Percentiles rank a stretch among this genome's conserved stretches.
These are phyloP conservation scores for Mollisiaceae sp. DNA, from an alignment of 2,329 filamentous ascomycete species.

Conservation along the genomic window DNA sequence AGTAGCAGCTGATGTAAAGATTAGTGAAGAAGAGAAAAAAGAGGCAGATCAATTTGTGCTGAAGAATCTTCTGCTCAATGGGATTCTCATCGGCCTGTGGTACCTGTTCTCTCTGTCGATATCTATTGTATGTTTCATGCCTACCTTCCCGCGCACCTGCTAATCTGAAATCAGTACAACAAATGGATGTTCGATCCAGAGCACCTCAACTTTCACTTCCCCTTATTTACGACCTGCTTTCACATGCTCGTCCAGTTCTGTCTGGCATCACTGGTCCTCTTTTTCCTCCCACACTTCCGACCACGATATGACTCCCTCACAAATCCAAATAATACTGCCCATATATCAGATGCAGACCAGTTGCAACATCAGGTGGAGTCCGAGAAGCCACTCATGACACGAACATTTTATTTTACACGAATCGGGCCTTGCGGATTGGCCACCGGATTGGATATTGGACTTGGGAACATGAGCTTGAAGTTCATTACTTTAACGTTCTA, in stretches of 20 bases:
- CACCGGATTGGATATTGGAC: slow-evolving; percentile 92
- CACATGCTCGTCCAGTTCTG: slow-evolving; percentile 96
- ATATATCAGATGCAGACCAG: slow-evolving; percentile 38
- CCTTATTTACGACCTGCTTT: slow-evolving; percentile 90
- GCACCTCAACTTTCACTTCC: slow-evolving; percentile 88
- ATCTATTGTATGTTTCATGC: slow-evolving; percentile 70
- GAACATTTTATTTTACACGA: slow-evolving; percentile 88
- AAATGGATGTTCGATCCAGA: slow-evolving; percentile 98
- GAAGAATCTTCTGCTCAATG: slow-evolving; percentile 73
- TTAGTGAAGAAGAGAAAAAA: slow-evolving; percentile 74
- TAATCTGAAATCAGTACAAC: slow-evolving; percentile 73
- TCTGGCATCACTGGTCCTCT: slow-evolving; percentile 78
- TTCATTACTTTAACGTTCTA: slow-evolving; percentile 98
- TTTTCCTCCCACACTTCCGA: slow-evolving; percentile 80
- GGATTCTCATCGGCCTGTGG: slow-evolving; percentile 84
- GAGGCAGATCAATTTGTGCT: slow-evolving; percentile 77
- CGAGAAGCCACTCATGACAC: slow-evolving; percentile 72
- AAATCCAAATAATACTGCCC: slow-evolving; percentile 40
- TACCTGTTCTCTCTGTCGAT: slow-evolving; percentile 91
- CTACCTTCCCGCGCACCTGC: not conserved
- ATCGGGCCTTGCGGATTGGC: slow-evolving; percentile 91
- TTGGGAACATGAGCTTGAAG: slow-evolving; percentile 94
- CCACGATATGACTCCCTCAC: slow-evolving; percentile 56
- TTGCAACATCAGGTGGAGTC: slow-evolving; percentile 39
- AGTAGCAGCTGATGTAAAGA: slow-evolving; percentile 62